Percentiles rank a stretch among this genome's conserved stretches.
Evolutionary conservation across 2,329 filamentous ascomycete genomes (phyloP).

Genomic region (Gyromitra esculenta): DNA sequence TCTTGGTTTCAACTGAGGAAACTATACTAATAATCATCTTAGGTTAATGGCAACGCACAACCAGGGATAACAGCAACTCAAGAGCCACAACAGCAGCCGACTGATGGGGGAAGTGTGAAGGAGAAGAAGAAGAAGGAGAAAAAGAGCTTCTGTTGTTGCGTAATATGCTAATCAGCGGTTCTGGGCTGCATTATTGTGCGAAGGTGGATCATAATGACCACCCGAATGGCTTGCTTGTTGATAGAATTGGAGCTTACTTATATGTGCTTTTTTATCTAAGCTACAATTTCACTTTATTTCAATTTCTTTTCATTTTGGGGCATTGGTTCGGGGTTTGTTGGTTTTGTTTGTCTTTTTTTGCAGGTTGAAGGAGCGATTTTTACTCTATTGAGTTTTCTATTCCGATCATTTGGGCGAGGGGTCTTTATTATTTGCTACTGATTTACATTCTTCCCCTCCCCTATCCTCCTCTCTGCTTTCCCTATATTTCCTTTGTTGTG

Average conservation of each 20-base stretch:
- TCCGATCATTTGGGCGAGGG: slow-evolving; percentile 41
- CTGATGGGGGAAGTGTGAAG: slow-evolving; percentile 61
- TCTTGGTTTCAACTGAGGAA: slow-evolving; percentile 56
- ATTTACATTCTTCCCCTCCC: slow-evolving; percentile 25
- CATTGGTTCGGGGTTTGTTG: slow-evolving; percentile 44
- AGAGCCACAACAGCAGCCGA: slow-evolving; percentile 64
- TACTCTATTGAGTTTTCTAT: slow-evolving; percentile 36
- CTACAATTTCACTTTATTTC: slow-evolving; percentile 45
- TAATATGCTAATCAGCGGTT: slow-evolving; percentile 63
- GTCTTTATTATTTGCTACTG: slow-evolving; percentile 42
- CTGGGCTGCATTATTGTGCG: slow-evolving; percentile 2
- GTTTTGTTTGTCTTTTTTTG: slow-evolving; percentile 42
- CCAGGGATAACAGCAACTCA: slow-evolving; percentile 61
- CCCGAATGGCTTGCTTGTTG: slow-evolving; percentile 43
- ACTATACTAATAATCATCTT: slow-evolving; percentile 60
- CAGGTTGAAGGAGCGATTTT: slow-evolving; percentile 41
- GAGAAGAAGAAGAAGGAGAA: slow-evolving; percentile 67
- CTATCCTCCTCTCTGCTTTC: slow-evolving; percentile 31
- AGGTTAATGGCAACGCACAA: slow-evolving; percentile 64
- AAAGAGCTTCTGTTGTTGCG: slow-evolving; percentile 74
- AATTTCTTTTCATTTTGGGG: slow-evolving; percentile 47
- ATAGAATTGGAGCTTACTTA: slow-evolving; percentile 52
- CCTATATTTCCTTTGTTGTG: slow-evolving; percentile 46
- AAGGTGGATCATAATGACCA: slow-evolving; percentile 19
- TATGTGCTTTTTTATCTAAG: slow-evolving; percentile 48